These are phyloP conservation scores for Tuctoria greenei DNA, from an alignment of 176 grass and related monocot genomes.

Conservation along the genomic window DNA sequence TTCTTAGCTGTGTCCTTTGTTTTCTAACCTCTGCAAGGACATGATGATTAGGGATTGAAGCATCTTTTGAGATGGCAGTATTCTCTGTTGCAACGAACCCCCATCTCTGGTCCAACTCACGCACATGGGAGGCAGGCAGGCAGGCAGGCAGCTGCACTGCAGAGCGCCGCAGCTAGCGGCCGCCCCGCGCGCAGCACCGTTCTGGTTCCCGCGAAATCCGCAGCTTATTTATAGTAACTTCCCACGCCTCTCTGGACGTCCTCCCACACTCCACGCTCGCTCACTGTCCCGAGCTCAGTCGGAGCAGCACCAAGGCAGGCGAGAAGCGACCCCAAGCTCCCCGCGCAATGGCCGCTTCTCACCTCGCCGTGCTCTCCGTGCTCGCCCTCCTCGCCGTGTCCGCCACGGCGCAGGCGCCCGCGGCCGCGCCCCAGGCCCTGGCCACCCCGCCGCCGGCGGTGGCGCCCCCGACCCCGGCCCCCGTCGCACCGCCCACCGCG, in stretches of 20 bases:
- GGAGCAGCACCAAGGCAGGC: constrained; percentile 8
- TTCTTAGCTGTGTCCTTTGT: constrained; percentile 11
- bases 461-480: constrained; percentile 27
- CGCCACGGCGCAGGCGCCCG: constrained; percentile 46
- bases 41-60: neutral
- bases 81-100: constrained; percentile 25
- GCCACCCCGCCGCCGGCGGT: constrained; percentile 33
- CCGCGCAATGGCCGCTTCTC: constrained; percentile 43
- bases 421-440: constrained; percentile 17
- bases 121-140: constrained; percentile 49
- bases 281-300: neutral
- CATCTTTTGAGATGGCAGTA: constrained; percentile 42
- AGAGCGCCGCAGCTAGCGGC: neutral
- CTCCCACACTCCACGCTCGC: neutral
- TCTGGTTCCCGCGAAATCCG: neutral
- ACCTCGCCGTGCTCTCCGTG: constrained; percentile 43
- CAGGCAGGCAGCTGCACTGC: constrained; percentile 11
- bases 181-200: too few species aligned
- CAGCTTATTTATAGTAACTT: constrained; percentile 44
- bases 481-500: constrained; percentile 22
- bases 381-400: constrained; percentile 44
- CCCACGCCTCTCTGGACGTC: neutral
- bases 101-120: constrained; percentile 15
- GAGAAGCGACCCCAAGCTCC: constrained; percentile 17
- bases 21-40: constrained; percentile 7